Evolutionary conservation across 2,329 filamentous ascomycete genomes (phyloP).

Genomic region (Xylariaceae sp.): DNA sequence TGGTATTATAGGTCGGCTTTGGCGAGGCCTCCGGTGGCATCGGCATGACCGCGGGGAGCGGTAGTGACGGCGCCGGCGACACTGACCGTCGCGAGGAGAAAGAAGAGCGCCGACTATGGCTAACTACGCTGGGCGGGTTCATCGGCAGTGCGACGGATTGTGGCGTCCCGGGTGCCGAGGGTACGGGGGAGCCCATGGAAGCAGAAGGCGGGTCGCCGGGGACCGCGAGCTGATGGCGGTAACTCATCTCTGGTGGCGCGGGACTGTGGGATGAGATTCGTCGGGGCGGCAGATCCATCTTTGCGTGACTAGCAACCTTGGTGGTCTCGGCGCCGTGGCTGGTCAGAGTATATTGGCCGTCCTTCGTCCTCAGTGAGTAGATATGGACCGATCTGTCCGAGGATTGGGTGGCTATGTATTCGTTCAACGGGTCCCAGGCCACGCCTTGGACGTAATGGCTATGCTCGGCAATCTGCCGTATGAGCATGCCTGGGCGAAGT

Average conservation of each 20-base stretch:
- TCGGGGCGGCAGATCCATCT: slow-evolving; percentile 86
- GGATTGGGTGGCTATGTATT: slow-evolving; percentile 96
- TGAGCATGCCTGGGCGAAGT: slow-evolving; percentile 21
- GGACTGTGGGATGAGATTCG: slow-evolving; percentile 89
- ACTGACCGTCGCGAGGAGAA: slow-evolving; percentile 84
- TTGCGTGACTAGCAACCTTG: slow-evolving; percentile 71
- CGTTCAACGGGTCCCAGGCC: slow-evolving; percentile 95
- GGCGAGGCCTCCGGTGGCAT: slow-evolving; percentile 87
- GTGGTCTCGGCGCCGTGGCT: slow-evolving; percentile 61
- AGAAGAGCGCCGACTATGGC: slow-evolving; percentile 89
- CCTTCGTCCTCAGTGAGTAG: slow-evolving; percentile 92
- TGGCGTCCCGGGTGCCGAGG: slow-evolving; percentile 90
- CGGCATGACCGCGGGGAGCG: slow-evolving; percentile 90
- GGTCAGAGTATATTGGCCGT: slow-evolving; percentile 81
- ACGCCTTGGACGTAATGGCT: slow-evolving; percentile 94
- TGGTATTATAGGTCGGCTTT: slow-evolving; percentile 55
- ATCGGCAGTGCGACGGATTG: slow-evolving; percentile 85
- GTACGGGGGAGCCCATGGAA: slow-evolving; percentile 72
- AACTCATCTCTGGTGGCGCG: slow-evolving; percentile 75
- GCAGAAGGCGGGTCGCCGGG: slow-evolving; percentile 45
- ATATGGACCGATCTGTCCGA: slow-evolving; percentile 98
- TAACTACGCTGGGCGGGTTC: slow-evolving; percentile 87
- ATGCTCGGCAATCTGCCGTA: slow-evolving; percentile 29
- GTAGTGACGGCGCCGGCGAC: slow-evolving; percentile 89
- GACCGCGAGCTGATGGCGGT: slow-evolving; percentile 58